phyloP scores from a whole-genome alignment of 805 yeast genomes.

The Hanseniaspora valbyensis region DNA sequence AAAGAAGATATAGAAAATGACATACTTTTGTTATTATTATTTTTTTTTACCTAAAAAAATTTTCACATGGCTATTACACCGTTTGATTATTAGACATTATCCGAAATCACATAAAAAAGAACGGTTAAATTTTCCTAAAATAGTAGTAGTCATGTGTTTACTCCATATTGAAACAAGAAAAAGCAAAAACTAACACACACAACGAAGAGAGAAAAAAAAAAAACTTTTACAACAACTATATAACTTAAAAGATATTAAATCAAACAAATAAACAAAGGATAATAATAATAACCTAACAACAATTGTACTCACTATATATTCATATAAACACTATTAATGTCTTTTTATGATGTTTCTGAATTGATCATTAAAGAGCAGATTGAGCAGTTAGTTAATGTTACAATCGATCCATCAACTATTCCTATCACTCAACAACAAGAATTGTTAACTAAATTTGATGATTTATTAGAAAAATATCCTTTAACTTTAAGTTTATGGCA shows the following conservation, averaged over 20 bases:
- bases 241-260: too few species aligned
- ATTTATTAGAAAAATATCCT: constrained; percentile 8
- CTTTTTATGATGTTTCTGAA: constrained; percentile 1
- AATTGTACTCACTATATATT: too few species aligned
- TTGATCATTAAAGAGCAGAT: constrained; percentile 1
- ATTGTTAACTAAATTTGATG: constrained; percentile 9
- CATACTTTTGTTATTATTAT: not conserved
- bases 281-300: too few species aligned
- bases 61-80: constrained; percentile 5
- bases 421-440: constrained; percentile 13
- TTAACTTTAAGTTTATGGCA: constrained; percentile 8
- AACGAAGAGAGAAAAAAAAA: too few species aligned
- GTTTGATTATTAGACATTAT: too few species aligned
- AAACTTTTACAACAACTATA: too few species aligned
- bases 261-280: too few species aligned
- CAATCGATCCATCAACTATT: constrained; percentile 13
- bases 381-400: constrained; percentile 3
- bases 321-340: not conserved
- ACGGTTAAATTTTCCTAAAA: not conserved
- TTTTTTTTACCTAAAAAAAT: not conserved
- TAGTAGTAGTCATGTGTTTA: not conserved
- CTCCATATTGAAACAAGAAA: too few species aligned
- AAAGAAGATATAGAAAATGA: too few species aligned
- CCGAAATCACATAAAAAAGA: not conserved
- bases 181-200: too few species aligned